Evolutionary conservation across 2,329 filamentous ascomycete genomes (phyloP).

Genomic region (Nannizzia gypsea): DNA sequence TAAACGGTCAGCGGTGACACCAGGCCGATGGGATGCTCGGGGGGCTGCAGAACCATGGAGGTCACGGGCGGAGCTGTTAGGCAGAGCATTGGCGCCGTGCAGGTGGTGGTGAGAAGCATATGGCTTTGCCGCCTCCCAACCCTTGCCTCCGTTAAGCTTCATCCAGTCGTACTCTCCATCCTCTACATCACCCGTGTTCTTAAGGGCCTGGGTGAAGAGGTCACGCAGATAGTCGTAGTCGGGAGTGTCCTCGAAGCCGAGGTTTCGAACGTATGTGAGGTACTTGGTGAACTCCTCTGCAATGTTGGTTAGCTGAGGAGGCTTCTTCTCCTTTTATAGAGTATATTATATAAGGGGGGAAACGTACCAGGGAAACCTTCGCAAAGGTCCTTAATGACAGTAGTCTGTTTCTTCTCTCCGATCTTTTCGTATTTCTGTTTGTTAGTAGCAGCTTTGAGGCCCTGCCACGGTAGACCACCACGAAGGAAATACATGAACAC

Average conservation of each 20-base stretch:
- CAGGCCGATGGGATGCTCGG: slow-evolving; percentile 48
- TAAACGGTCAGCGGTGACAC: slow-evolving; percentile 75
- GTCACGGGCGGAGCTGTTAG: slow-evolving; percentile 74
- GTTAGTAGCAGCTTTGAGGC: slow-evolving; percentile 56
- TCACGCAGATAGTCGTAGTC: slow-evolving; percentile 97
- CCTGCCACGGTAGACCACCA: slow-evolving; percentile 56
- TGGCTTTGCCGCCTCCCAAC: slow-evolving; percentile 71
- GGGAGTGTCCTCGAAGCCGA: slow-evolving; percentile 95
- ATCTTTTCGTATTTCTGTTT: slow-evolving; percentile 99
- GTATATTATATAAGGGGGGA: background rate
- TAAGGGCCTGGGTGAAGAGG: slow-evolving; percentile 88
- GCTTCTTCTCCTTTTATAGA: background rate
- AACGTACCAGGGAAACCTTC: slow-evolving; percentile 71
- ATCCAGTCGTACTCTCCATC: slow-evolving; percentile 99
- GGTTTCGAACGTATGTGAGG: slow-evolving; percentile 89
- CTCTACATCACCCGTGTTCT: slow-evolving; percentile 87
- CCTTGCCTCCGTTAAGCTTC: slow-evolving; percentile 89
- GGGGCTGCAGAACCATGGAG: slow-evolving; percentile 58
- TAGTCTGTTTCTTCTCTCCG: slow-evolving; percentile 99
- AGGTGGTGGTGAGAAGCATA: slow-evolving; percentile 61
- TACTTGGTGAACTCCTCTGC: slow-evolving; percentile 94
- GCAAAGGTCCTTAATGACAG: slow-evolving; percentile 89
- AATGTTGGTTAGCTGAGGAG: slow-evolving; percentile 18
- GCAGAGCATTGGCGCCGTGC: slow-evolving; percentile 57
- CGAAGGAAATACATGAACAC: slow-evolving; percentile 60